Conservation (phyloP, 345 rosid genomes). For the Aquilaria yunnanensis region DNA sequence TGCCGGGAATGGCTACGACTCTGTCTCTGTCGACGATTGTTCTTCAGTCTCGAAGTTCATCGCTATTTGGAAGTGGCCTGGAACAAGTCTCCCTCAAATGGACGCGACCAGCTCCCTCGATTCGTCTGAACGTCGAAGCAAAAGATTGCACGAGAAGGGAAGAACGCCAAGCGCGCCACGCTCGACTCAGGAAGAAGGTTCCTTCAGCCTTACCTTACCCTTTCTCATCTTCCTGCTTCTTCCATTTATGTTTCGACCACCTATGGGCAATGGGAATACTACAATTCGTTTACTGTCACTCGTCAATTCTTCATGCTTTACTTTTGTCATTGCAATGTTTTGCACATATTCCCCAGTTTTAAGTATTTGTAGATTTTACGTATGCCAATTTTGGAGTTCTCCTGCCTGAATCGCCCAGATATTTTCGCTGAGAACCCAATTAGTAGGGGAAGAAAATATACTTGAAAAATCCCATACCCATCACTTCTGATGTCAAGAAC, state of each 20-base stretch:
- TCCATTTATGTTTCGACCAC: neutral
- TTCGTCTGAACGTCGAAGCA: slow-evolving; percentile 42
- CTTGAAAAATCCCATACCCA: too few relatives aligned
- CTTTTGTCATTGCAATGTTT: too few relatives aligned
- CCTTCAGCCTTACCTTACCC: neutral
- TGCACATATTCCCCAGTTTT: too few relatives aligned
- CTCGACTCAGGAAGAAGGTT: slow-evolving; percentile 94
- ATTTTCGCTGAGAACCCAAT: too few relatives aligned
- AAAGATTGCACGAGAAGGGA: slow-evolving; percentile 58
- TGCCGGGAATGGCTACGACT: neutral
- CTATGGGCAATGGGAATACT: too few relatives aligned
- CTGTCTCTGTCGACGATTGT: neutral
- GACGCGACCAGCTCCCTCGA: slow-evolving; percentile 21
- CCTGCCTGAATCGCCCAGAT: too few relatives aligned
- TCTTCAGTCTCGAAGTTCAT: neutral
- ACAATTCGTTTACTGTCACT: too few relatives aligned
- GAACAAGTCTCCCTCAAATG: slow-evolving; percentile 12
- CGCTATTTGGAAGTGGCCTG: neutral
- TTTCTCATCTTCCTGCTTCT: neutral
- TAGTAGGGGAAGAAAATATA: too few relatives aligned
- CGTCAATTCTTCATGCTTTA: too few relatives aligned
- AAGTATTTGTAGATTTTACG: too few relatives aligned
- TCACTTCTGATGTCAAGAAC: too few relatives aligned
- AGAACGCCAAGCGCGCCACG: slow-evolving; percentile 78
- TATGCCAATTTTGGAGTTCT: too few relatives aligned